phyloP scores from a whole-genome alignment of 345 rosid genomes.

The Citrus mangshanensis region DNA sequence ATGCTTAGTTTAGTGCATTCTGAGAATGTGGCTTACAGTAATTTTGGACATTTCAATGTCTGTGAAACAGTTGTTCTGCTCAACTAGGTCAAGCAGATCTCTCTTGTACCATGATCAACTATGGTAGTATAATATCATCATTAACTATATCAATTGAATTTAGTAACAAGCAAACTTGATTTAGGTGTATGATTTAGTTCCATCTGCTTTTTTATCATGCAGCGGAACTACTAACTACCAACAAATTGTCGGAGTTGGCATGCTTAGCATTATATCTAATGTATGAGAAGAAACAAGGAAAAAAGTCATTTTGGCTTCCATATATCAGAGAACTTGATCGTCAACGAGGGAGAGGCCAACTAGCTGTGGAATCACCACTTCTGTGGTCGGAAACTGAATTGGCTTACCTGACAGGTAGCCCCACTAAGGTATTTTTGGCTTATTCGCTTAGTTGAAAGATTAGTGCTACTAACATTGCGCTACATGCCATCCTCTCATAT shows the following conservation, averaged over 20 bases:
- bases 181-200: constrained; percentile 6
- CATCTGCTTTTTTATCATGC: constrained; percentile 16
- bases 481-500: background rate
- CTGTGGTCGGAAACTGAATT: constrained; percentile 87
- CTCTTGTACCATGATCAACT: background rate
- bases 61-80: background rate
- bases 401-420: constrained; percentile 89
- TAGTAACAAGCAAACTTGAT: background rate
- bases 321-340: constrained; percentile 97
- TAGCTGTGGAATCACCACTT: constrained; percentile 94
- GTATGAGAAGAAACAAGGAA: constrained; percentile 99
- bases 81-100: background rate
- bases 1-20: background rate
- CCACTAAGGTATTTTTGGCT: constrained; percentile 61
- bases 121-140: background rate
- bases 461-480: background rate
- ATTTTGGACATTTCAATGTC: background rate
- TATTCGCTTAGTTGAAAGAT: background rate
- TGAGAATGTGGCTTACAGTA: background rate
- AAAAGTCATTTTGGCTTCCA: constrained; percentile 91
- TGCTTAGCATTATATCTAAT: constrained; percentile 91
- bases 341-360: constrained; percentile 91
- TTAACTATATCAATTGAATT: background rate
- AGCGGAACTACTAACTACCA: constrained; percentile 91
- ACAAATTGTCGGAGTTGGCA: constrained; percentile 89